Evolutionary conservation across 1,139 yeast species (phyloP), one percentile per base, ranked within the genome.

Genomic region (Lodderomyces parapsilosis): DNA sequence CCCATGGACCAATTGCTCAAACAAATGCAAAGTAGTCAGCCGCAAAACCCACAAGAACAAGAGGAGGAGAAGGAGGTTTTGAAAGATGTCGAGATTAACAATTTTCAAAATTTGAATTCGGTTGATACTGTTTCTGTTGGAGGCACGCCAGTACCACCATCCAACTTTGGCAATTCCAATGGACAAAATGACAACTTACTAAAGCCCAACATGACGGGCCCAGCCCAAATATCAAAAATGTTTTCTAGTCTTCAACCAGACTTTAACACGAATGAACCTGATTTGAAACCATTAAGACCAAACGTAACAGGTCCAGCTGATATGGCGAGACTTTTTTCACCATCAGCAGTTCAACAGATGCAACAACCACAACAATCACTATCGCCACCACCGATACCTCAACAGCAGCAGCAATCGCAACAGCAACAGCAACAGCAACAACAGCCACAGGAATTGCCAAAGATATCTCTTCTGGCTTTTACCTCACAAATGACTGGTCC

Each of bases 1-100:
- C 89, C 91, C 1, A 85, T 86, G 93, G 87, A 83, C 53, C 87
- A 85, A 57, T 60, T 85, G 33, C 55, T 86, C 40, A 68, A 68
- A 43, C 69, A 68, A 43, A 60, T 83, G 53, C 49, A 62, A 48
- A 53, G 60, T 53, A 38, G 19, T 23, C 42, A 35, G 35, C 60
- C 63, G 39, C 69, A 66, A 27, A 15, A 36, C 25, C 39, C 19
- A 25, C 31, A 36, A 24, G 31, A 36, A 14, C 38, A 22, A 14
- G 80, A 74, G 33, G 81, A 78, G 47, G 86, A 80, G 47, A 73
- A 68, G 43, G 83, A 81, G 53, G 83, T 80, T 15, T 63, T 83
- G 19, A 74, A 75, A 45, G 91, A 83, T 48, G 81, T 83, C 83
- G 81, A 75, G 50, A 73, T 83, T 39, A 79, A 79, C 43, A 85